Percentiles rank a stretch among this genome's conserved stretches.
phyloP scores from a whole-genome alignment of 2,329 filamentous ascomycete species.

The Cryphonectria radicalis region DNA sequence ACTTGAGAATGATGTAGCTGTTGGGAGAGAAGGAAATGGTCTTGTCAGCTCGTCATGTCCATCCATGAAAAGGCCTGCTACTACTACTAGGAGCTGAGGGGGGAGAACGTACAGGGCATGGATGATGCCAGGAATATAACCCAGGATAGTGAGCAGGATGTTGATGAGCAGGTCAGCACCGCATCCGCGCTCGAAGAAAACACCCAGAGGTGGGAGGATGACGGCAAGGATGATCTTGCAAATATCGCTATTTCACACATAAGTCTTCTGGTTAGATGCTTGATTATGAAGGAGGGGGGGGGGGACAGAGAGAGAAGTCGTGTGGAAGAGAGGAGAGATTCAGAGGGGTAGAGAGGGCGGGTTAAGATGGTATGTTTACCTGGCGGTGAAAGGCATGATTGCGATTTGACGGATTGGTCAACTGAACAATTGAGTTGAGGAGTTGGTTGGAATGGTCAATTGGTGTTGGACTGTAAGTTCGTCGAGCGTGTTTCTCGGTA shows the following conservation, averaged over 20 bases:
- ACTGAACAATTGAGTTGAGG: neutral
- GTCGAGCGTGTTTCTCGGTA: neutral
- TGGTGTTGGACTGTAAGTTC: neutral
- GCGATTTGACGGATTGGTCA: slow-evolving; percentile 24
- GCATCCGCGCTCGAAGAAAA: slow-evolving; percentile 93
- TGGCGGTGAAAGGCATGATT: slow-evolving; percentile 64
- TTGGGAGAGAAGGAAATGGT: slow-evolving; percentile 34
- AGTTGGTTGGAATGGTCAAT: neutral
- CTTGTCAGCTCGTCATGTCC: slow-evolving; percentile 37
- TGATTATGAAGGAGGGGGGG: neutral
- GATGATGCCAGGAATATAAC: slow-evolving; percentile 80
- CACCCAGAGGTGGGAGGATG: slow-evolving; percentile 86
- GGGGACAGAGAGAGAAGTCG: neutral
- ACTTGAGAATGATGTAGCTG: slow-evolving; percentile 81
- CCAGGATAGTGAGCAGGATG: slow-evolving; percentile 81
- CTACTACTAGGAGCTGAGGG: neutral
- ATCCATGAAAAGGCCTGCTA: neutral
- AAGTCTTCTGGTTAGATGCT: neutral
- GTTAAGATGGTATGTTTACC: slow-evolving; percentile 45
- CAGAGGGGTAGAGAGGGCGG: neutral
- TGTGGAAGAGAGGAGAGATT: too few species aligned
- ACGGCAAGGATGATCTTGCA: slow-evolving; percentile 82
- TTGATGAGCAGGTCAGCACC: slow-evolving; percentile 88
- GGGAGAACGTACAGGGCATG: slow-evolving; percentile 69
- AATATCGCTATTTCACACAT: slow-evolving; percentile 49